Conservation (phyloP, 73 alveolate genomes). For the Strombidium stylifer region DNA sequence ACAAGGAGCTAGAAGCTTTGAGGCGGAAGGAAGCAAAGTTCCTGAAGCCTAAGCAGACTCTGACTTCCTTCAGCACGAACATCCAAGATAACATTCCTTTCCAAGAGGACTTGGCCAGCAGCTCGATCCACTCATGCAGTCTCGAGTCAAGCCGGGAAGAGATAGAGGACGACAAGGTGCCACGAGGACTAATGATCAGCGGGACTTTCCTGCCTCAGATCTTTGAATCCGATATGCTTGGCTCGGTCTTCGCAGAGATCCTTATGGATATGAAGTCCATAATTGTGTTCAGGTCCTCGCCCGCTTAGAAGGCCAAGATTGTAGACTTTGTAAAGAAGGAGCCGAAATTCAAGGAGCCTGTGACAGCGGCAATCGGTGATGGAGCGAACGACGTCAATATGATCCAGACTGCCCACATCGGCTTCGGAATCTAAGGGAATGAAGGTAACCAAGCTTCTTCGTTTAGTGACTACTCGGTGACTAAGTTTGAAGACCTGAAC, state of each 20-base stretch:
- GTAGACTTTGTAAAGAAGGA: conserved; percentile 80
- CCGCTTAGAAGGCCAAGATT: conserved; percentile 96
- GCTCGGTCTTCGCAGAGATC: too few species aligned
- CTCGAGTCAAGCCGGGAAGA: conserved; percentile 1
- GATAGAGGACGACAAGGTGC: neutral
- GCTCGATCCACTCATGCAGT: neutral
- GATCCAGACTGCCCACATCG: conserved; percentile 93
- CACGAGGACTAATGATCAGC: too few species aligned
- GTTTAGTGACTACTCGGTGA: conserved; percentile 74
- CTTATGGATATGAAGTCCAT: too few species aligned
- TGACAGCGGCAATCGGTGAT: conserved; percentile 95
- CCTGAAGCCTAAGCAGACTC: neutral
- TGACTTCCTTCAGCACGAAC: too few species aligned
- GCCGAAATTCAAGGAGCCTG: conserved; percentile 39
- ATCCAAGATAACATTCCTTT: too few species aligned
- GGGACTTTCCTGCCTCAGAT: too few species aligned
- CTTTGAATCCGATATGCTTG: too few species aligned
- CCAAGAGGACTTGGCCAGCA: neutral
- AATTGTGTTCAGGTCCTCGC: conserved; percentile 68
- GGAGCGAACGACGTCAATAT: conserved; percentile 99
- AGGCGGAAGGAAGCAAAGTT: conserved; percentile 5
- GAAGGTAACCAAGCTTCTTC: conserved; percentile 91
- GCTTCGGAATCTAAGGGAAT: conserved; percentile 87
- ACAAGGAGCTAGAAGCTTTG: neutral
- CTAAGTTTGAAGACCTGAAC: conserved; percentile 64